Evolutionary conservation across 2,329 filamentous ascomycete genomes (phyloP), one percentile per base, ranked within the genome.

Genomic region (Achaetomium macrosporum): DNA sequence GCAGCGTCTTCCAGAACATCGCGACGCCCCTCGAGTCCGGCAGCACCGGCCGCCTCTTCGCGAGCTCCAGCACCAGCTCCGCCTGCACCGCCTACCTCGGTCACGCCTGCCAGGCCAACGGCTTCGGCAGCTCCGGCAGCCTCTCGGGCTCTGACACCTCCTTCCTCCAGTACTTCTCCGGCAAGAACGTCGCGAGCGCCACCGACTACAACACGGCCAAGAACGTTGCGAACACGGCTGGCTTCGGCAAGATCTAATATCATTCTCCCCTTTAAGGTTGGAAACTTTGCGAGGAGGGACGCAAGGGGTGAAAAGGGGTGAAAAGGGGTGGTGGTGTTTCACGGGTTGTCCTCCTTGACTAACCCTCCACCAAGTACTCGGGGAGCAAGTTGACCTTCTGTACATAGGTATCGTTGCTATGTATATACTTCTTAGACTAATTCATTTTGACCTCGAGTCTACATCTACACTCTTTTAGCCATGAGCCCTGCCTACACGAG

Each of bases 31-130:
- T 53, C 42, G 50, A 49, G 45, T 19, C 49, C 29, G 50, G 59
- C 54, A 50, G 56, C 25, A 12, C 42, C 12, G 70, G 70, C 36
- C 51, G 64, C 57, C 59, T 71, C 20, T 71, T 72, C 53, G 64
- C 65, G 33, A 63, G 59, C 50, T 61, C 64, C 37, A 25, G 15
- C 57, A 61, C 68, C 57, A 74, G 72, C 61, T 60, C 66, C 17
- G 63, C 62, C 42, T 81, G 78, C 71, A 61, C 63, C 20, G 51
- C 68, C 16, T 64, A 66, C 54, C 71, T 83, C 3, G 77, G 78
- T 55, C 76, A 70, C 55, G 64, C 60, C 47, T 82, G 80, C 65
- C 63, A 76, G 68, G 13, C 70, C 50, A 83, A 83, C 66, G 71
- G 69, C 37, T 76, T 72, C 58, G 70, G 70, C 43, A 66, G 59